Base-by-base conservation (phyloP, 148 eudicot species). In the Pharnaceum exiguum region DNA sequence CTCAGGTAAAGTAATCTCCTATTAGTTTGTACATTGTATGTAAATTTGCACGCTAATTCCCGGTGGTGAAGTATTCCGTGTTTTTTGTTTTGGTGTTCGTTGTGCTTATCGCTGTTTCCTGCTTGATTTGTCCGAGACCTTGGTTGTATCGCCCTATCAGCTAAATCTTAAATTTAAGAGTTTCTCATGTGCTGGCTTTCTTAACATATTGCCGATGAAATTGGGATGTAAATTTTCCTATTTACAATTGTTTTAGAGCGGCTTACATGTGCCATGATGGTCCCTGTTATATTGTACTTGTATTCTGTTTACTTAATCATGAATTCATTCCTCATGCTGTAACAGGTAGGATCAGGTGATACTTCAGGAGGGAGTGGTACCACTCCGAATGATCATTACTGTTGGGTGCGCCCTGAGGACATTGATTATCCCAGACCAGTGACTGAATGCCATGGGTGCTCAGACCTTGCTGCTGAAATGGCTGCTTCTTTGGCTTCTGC, bases 351-450 rank as follows among this genome's bases (percentile, higher is more conserved):
- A 19, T 10, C 11, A 22, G 97, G 95, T 18, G 90, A 79, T 63
- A 90, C 95, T 25, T 77, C 88, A 27, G 79, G 71, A 24, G 88
- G 95, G 21, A 77, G 72, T n/a, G n/a, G n/a, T 54, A 59, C 95
- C 12, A 63, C 65, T 66, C 76, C 91, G 24, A 90, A 90, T 53
- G 97, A 90, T 74, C 95, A 86, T 60, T 86, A 83, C 68, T 90
- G 97, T 59, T 90, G 97, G 97, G 74, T 68, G 80, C 82, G 97
- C 13, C 95, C 95, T 3, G 97, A 90, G 70, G 97, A 90, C 73
- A 83, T 90, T 31, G 88, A 86, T 54, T 90, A 90, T 30, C 19
- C 23, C 1, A 73, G 90, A n/a, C 86, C 86, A 2, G 95, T 90
- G 25, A 26, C 61, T 10, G 62, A 40, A 32, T 90, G 97, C 44